Evolutionary conservation across 2,329 filamentous ascomycete genomes (phyloP).

Genomic region (Diaporthe nobilis): DNA sequence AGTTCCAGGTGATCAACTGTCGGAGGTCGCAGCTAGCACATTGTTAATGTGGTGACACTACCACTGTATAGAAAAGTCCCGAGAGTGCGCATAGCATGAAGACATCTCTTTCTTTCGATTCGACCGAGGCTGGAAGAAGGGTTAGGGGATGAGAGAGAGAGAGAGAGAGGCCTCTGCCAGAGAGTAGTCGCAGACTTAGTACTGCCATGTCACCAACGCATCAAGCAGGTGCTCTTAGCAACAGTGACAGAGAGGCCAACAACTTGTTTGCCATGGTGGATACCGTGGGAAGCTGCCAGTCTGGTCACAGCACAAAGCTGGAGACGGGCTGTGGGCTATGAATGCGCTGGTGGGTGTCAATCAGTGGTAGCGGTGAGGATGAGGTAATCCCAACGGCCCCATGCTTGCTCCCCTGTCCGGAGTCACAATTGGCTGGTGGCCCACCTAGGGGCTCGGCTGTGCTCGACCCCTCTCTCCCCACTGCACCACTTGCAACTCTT

Average conservation of each 20-base stretch:
- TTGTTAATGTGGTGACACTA: too few relatives aligned
- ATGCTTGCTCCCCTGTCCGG: background rate
- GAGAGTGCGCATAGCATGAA: too few relatives aligned
- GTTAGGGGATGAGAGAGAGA: too few relatives aligned
- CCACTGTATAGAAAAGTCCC: too few relatives aligned
- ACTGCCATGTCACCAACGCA: background rate
- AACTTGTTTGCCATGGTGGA: background rate
- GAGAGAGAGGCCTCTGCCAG: background rate
- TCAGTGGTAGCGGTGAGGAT: constrained; percentile 19
- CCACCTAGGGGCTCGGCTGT: constrained; percentile 31
- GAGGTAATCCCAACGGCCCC: constrained; percentile 13
- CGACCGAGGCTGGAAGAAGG: too few relatives aligned
- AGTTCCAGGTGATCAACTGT: background rate
- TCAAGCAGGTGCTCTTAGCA: background rate
- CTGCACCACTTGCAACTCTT: background rate
- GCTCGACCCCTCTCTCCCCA: constrained; percentile 28
- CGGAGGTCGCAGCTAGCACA: too few relatives aligned
- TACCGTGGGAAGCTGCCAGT: background rate
- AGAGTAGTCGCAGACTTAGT: background rate
- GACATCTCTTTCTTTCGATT: too few relatives aligned
- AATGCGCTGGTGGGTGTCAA: background rate
- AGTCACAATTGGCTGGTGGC: constrained; percentile 3
- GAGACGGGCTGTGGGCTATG: background rate
- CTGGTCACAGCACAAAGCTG: background rate
- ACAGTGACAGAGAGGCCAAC: background rate